phyloP scores from a whole-genome alignment of 2,329 filamentous ascomycete genomes.

The Trichoderma pleuroti region DNA sequence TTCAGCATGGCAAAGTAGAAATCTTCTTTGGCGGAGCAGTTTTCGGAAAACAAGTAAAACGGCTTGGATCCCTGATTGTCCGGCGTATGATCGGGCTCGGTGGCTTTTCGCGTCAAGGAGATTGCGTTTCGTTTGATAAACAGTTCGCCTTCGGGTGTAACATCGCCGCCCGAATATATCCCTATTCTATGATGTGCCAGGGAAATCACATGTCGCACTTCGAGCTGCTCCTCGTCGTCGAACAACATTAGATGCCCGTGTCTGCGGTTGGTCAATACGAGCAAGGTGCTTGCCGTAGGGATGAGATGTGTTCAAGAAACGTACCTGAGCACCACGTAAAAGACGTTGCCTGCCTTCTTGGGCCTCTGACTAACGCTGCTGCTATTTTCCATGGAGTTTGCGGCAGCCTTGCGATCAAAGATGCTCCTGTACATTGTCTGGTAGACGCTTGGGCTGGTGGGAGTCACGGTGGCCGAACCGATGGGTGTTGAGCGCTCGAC shows the following conservation, averaged over 20 bases:
- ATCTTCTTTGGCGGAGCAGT: constrained; percentile 94
- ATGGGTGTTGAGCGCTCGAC: constrained; percentile 81
- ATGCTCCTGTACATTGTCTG: constrained; percentile 97
- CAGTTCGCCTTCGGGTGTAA: constrained; percentile 84
- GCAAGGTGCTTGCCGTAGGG: not conserved
- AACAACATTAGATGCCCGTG: constrained; percentile 97
- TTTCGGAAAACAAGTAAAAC: constrained; percentile 92
- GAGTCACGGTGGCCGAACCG: constrained; percentile 67
- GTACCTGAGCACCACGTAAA: constrained; percentile 85
- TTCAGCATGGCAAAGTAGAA: constrained; percentile 92
- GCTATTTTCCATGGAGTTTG: constrained; percentile 48
- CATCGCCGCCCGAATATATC: constrained; percentile 75
- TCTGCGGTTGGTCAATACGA: constrained; percentile 41
- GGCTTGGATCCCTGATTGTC: constrained; percentile 66
- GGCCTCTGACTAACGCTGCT: constrained; percentile 51
- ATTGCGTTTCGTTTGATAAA: constrained; percentile 95
- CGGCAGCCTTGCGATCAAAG: constrained; percentile 70
- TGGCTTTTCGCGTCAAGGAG: constrained; percentile 65
- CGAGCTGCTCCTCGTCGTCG: constrained; percentile 89
- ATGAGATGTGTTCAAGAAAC: constrained; percentile 23
- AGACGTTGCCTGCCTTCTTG: constrained; percentile 76
- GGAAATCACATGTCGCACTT: constrained; percentile 94
- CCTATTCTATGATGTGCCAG: constrained; percentile 82
- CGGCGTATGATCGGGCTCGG: constrained; percentile 51
- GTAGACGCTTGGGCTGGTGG: constrained; percentile 89